Evolutionary conservation across 176 grass and related monocot genomes (phyloP).

Genomic region (Puccinellia tenuiflora): DNA sequence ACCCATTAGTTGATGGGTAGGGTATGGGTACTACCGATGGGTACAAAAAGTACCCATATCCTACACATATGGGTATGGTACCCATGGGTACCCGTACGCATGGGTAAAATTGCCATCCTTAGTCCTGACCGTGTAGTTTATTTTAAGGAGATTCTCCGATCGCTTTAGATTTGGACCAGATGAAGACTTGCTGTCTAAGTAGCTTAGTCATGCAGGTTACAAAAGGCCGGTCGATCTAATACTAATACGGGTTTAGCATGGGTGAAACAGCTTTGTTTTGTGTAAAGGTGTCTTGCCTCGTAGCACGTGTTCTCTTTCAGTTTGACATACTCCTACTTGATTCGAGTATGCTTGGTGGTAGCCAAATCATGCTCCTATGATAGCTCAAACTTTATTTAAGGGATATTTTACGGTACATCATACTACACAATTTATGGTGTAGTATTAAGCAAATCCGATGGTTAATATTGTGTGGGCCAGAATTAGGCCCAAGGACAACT

Average conservation of each 20-base stretch:
- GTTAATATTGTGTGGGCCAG: too few species aligned
- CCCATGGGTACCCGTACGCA: too few species aligned
- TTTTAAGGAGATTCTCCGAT: not conserved
- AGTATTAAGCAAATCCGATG: too few species aligned
- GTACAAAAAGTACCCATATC: too few species aligned
- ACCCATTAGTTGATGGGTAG: too few species aligned
- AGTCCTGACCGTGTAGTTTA: not conserved
- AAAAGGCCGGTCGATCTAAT: not conserved
- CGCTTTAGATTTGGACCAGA: not conserved
- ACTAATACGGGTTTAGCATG: not conserved
- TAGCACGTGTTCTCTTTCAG: not conserved
- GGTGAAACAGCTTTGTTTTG: not conserved
- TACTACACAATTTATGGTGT: too few species aligned
- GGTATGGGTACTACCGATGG: too few species aligned
- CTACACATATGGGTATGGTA: too few species aligned
- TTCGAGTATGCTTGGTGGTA: not conserved
- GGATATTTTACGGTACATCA: too few species aligned
- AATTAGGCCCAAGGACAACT: too few species aligned
- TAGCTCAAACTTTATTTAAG: not conserved
- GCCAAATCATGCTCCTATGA: not conserved
- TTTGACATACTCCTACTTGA: not conserved
- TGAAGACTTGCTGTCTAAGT: constrained; percentile 9
- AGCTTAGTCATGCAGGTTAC: constrained; percentile 4
- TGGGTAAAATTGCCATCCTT: too few species aligned
- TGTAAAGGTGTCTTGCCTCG: not conserved